Percentiles rank a stretch among this genome's conserved stretches.
phyloP scores from a whole-genome alignment of 1,139 yeast genomes.

The Ogataea hybrid region DNA sequence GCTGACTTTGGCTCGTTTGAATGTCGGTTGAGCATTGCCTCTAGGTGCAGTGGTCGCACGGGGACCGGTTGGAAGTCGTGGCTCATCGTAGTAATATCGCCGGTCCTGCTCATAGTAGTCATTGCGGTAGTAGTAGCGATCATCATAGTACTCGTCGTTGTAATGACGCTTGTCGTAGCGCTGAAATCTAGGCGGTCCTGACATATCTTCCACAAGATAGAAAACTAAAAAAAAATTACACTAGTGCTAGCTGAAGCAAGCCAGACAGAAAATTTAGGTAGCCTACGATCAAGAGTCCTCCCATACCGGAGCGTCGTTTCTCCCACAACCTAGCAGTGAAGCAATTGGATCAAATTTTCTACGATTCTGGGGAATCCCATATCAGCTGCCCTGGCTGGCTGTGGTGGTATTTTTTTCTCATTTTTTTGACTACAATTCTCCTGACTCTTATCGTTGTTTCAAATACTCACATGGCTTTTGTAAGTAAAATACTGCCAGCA shows the following conservation, averaged over 20 bases:
- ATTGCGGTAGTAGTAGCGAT: constrained; percentile 4
- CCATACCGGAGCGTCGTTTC: no score
- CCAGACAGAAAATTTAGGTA: no score
- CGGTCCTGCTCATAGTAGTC: constrained; percentile 6
- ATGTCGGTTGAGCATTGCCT: constrained; percentile 12
- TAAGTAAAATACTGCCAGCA: constrained; percentile 2
- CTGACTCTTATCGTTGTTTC: no score
- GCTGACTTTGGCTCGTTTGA: constrained; percentile 19
- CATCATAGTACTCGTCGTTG: constrained; percentile 5
- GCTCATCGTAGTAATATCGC: constrained; percentile 7
- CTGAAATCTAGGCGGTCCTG: constrained; percentile 9
- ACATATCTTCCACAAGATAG: constrained; percentile 2
- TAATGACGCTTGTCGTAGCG: constrained; percentile 4
- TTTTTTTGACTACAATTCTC: no score
- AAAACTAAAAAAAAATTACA: constrained; percentile 1
- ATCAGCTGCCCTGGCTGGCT: no score
- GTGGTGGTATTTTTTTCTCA: no score
- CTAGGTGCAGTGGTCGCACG: constrained; percentile 3
- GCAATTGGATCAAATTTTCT: no score
- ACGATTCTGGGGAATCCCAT: no score
- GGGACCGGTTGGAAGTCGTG: constrained; percentile 8
- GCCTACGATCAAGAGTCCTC: no score
- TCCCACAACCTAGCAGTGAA: no score
- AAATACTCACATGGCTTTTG: constrained; percentile 5
- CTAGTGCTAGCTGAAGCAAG: no score